These are phyloP conservation scores for Bonia amplexicaulis DNA, from an alignment of 176 grass and related monocot genomes.

Conservation along the genomic window DNA sequence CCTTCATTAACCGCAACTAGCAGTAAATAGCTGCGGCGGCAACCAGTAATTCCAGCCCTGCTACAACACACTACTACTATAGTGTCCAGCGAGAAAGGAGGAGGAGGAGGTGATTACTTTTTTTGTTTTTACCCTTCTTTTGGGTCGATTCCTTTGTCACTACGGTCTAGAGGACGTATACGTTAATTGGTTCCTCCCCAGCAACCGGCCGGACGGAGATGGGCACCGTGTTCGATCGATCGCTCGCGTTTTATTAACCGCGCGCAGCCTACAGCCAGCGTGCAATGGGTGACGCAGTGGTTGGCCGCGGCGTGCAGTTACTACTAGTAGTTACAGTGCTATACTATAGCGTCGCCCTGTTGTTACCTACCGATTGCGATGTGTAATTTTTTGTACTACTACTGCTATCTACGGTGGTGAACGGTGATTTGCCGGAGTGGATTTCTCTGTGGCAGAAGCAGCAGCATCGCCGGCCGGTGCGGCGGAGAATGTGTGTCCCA, in stretches of 20 bases:
- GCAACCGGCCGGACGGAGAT: constrained; percentile 28
- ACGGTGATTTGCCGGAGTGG: not conserved
- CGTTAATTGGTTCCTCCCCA: constrained; percentile 11
- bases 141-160: constrained; percentile 1
- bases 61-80: not conserved
- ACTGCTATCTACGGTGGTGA: not conserved
- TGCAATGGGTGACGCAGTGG: not conserved
- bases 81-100: constrained; percentile 4
- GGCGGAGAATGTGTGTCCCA: constrained; percentile 32
- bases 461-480: not conserved
- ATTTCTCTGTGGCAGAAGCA: not conserved
- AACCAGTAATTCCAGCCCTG: not conserved
- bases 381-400: constrained; percentile 24
- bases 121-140: not conserved
- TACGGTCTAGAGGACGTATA: not conserved
- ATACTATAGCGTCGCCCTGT: constrained; percentile 15
- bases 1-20: constrained; percentile 44
- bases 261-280: not conserved
- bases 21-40: not conserved
- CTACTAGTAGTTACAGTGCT: not conserved
- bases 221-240: constrained; percentile 19
- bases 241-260: not conserved
- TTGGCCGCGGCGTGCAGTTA: not conserved
- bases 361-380: not conserved
- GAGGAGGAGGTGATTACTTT: constrained; percentile 27